Percentiles rank a stretch among this genome's conserved stretches.
Evolutionary conservation across 352 stramenopile species (phyloP).

Genomic region (Thalassiosira hispida): DNA sequence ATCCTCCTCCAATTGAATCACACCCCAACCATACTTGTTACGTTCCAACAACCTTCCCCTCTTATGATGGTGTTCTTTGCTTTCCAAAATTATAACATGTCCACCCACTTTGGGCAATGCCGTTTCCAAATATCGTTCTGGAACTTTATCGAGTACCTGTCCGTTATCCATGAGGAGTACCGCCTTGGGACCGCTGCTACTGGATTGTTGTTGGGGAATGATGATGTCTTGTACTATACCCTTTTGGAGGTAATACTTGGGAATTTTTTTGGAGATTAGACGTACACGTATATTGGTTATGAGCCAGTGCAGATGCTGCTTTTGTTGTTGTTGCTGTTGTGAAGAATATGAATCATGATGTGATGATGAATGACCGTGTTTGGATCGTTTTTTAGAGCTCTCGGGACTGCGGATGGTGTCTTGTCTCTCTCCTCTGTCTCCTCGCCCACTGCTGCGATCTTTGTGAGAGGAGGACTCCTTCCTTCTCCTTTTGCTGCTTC

Average conservation of each 20-base stretch:
- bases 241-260: constrained; percentile 74
- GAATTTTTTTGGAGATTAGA: constrained; percentile 71
- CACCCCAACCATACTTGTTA: constrained; percentile 51
- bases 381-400: constrained; percentile 29
- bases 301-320: constrained; percentile 64
- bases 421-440: not conserved
- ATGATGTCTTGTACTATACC: constrained; percentile 79
- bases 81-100: constrained; percentile 72
- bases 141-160: constrained; percentile 68
- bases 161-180: constrained; percentile 71
- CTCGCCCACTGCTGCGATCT: constrained; percentile 1
- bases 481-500: constrained; percentile 8
- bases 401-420: constrained; percentile 22
- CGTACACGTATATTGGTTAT: constrained; percentile 82
- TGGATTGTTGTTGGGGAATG: constrained; percentile 3
- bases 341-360: constrained; percentile 9
- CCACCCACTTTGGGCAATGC: constrained; percentile 79
- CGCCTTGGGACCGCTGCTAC: constrained; percentile 26
- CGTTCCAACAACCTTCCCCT: constrained; percentile 79
- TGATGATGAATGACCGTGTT: constrained; percentile 13
- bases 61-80: constrained; percentile 12
- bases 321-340: constrained; percentile 16
- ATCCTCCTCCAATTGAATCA: constrained; percentile 83
- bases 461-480: constrained; percentile 19
- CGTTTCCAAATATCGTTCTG: constrained; percentile 83